Percentiles rank a stretch among this genome's conserved stretches.
These are phyloP conservation scores for Vitis hybrid DNA, from an alignment of 177 flowering plant genomes.

Conservation along the genomic window DNA sequence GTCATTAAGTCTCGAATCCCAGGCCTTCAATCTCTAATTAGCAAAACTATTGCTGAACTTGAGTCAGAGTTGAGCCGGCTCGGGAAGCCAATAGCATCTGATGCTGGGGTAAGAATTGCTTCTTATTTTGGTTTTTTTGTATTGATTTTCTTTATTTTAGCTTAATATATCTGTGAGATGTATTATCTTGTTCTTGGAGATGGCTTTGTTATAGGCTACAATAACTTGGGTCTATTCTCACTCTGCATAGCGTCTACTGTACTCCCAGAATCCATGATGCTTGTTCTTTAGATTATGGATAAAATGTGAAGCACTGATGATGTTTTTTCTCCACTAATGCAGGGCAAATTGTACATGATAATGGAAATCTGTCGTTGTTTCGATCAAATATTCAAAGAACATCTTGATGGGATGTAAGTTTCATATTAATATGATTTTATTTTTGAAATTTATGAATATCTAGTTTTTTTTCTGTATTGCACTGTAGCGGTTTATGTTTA, in stretches of 20 bases:
- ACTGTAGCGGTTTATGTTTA: neutral
- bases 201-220: too few relatives aligned
- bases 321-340: conserved; percentile 12
- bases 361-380: conserved; percentile 55
- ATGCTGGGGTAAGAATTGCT: conserved; percentile 46
- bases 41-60: conserved; percentile 47
- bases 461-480: neutral
- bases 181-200: neutral
- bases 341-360: conserved; percentile 50
- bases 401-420: conserved; percentile 54
- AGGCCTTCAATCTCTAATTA: conserved; percentile 51
- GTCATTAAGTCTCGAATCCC: conserved; percentile 64
- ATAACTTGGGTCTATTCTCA: neutral
- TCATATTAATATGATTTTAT: neutral
- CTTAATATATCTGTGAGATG: neutral
- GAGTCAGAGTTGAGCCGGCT: conserved; percentile 54
- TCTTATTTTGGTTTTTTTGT: neutral
- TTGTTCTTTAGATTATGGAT: too few relatives aligned
- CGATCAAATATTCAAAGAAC: conserved; percentile 53
- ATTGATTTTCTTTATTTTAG: neutral
- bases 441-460: neutral
- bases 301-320: neutral
- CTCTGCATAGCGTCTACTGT: neutral
- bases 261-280: too few relatives aligned
- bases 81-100: conserved; percentile 58